These are phyloP conservation scores for Zalerion maritima DNA, from an alignment of 495 filamentous ascomycete genomes.

Conservation along the genomic window DNA sequence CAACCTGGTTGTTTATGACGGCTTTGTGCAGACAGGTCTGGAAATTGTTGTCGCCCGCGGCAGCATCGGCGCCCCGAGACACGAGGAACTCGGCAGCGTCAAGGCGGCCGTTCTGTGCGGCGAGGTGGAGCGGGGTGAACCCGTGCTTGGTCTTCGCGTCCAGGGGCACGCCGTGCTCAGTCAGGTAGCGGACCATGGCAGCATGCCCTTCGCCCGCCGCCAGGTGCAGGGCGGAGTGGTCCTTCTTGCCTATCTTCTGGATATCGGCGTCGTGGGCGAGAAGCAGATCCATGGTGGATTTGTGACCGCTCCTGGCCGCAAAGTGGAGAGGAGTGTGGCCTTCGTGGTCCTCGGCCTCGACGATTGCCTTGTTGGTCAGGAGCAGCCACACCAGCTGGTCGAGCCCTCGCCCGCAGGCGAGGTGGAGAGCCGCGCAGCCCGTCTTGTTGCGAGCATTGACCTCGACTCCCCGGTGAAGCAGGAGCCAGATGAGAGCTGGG, in stretches of 20 bases:
- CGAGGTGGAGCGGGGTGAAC: constrained; percentile 18
- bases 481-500: constrained; percentile 2
- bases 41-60: too few species aligned
- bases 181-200: constrained; percentile 10
- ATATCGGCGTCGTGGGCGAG: constrained; percentile 22
- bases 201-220: constrained; percentile 13
- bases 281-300: constrained; percentile 18
- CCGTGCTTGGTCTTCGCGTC: constrained; percentile 9
- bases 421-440: too few species aligned
- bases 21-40: too few species aligned
- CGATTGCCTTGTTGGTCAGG: too few species aligned
- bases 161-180: constrained; percentile 13
- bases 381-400: too few species aligned
- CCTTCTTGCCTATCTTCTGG: constrained; percentile 14
- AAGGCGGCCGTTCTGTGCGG: too few species aligned
- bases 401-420: too few species aligned
- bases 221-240: constrained; percentile 23
- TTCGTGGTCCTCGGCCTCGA: constrained; percentile 11
- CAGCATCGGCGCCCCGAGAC: too few species aligned
- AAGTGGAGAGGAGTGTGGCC: constrained; percentile 22
- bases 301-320: constrained; percentile 16
- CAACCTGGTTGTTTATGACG: too few species aligned
- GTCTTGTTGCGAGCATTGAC: too few species aligned
- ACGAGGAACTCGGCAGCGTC: too few species aligned
- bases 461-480: constrained; percentile 24